A percentile compares a stretch with the other conserved stretches of the same genome.
These are phyloP conservation scores for Paraleonurus japonicus DNA, from an alignment of 257 asterid species.

Conservation along the genomic window DNA sequence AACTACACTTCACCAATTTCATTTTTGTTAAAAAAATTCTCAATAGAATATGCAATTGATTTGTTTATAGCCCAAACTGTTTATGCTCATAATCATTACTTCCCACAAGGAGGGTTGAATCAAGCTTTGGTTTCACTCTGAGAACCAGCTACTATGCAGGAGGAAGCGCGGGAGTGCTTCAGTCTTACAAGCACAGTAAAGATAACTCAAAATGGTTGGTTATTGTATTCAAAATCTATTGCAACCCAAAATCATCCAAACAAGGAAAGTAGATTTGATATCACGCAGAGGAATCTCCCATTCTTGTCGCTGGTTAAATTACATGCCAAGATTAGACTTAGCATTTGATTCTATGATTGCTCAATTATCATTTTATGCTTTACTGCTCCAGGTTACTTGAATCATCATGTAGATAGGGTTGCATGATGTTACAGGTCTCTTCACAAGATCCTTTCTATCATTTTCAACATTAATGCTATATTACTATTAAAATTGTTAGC, in stretches of 20 bases:
- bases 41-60: background rate
- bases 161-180: background rate
- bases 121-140: background rate
- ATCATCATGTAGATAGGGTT: background rate
- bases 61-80: background rate
- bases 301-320: background rate
- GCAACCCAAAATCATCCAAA: background rate
- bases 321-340: background rate
- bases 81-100: background rate
- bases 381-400: background rate
- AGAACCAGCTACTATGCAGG: background rate
- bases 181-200: background rate
- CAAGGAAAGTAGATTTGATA: constrained; percentile 1
- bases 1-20: background rate
- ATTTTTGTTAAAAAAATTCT: background rate
- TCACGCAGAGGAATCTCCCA: background rate
- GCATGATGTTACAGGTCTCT: background rate
- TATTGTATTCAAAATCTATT: background rate
- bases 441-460: background rate
- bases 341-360: background rate
- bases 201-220: background rate
- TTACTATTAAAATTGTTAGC: background rate
- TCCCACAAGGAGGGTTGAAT: background rate
- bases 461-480: background rate
- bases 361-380: background rate